Percentiles rank a stretch among this genome's conserved stretches.
phyloP scores from a whole-genome alignment of 208 protist genomes.

The Crithidia expoeki region DNA sequence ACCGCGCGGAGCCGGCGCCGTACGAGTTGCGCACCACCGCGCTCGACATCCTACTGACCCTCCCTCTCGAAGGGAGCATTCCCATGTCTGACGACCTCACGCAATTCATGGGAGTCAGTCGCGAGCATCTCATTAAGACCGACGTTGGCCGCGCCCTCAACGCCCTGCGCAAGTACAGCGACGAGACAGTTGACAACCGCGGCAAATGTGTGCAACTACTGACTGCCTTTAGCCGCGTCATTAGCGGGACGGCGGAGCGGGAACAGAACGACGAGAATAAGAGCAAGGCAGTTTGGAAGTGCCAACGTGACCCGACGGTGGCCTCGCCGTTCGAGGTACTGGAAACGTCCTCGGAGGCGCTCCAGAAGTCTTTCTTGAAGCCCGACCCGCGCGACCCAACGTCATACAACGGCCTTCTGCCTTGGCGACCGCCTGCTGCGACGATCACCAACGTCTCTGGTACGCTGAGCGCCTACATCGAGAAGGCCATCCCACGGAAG shows the following conservation, averaged over 20 bases:
- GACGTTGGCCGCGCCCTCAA: constrained; percentile 77
- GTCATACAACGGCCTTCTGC: constrained; percentile 73
- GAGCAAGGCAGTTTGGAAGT: constrained; percentile 57
- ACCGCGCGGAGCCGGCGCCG: constrained; percentile 52
- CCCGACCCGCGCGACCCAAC: constrained; percentile 81
- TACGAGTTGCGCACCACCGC: constrained; percentile 76
- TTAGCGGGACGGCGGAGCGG: constrained; percentile 27
- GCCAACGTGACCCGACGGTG: constrained; percentile 63
- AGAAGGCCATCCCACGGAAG: background rate
- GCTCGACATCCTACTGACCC: constrained; percentile 70
- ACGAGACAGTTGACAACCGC: constrained; percentile 69
- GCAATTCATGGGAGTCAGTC: constrained; percentile 64
- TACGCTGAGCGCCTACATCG: constrained; percentile 26
- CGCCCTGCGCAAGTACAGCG: constrained; percentile 53
- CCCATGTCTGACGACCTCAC: constrained; percentile 50
- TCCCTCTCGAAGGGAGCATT: constrained; percentile 59
- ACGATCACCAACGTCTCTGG: constrained; percentile 75
- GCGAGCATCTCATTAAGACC: constrained; percentile 69
- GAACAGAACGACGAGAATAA: constrained; percentile 29
- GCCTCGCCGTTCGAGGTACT: constrained; percentile 74
- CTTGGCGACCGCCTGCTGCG: constrained; percentile 56
- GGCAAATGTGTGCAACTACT: constrained; percentile 73
- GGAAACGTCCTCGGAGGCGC: constrained; percentile 67
- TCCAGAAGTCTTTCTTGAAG: constrained; percentile 64
- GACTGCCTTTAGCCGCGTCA: constrained; percentile 65